phyloP scores from a whole-genome alignment of 2,329 filamentous ascomycete species.

The Cladophialophora chaetospira region DNA sequence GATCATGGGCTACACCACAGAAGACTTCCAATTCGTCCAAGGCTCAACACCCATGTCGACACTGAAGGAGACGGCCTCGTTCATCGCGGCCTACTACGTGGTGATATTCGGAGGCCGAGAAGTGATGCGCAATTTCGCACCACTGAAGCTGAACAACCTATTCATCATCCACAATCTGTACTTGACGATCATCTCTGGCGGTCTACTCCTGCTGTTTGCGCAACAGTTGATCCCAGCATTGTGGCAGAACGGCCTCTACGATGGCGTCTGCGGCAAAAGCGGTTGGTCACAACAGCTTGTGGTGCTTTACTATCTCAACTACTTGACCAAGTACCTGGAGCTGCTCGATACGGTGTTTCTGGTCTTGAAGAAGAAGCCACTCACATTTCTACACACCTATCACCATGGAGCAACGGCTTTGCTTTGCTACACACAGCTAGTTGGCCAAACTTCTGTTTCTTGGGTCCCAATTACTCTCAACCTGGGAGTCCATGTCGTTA shows the following conservation, averaged over 20 bases:
- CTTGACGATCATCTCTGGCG: conserved; percentile 79
- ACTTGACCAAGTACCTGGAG: conserved; percentile 97
- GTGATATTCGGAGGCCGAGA: conserved; percentile 92
- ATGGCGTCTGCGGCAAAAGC: conserved; percentile 77
- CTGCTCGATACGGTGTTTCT: conserved; percentile 94
- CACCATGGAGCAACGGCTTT: conserved; percentile 96
- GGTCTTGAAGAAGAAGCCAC: conserved; percentile 98
- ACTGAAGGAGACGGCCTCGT: conserved; percentile 75
- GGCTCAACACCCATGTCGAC: conserved; percentile 89
- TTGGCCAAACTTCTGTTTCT: conserved; percentile 87
- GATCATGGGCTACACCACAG: conserved; percentile 76
- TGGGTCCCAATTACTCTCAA: conserved; percentile 95
- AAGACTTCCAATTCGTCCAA: conserved; percentile 80
- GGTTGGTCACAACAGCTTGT: conserved; percentile 94
- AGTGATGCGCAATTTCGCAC: conserved; percentile 80
- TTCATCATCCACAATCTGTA: conserved; percentile 98
- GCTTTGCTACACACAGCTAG: conserved; percentile 95
- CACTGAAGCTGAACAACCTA: conserved; percentile 84
- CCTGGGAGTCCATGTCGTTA: conserved; percentile 91
- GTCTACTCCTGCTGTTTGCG: conserved; percentile 78
- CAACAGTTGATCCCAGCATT: conserved; percentile 91
- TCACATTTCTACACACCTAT: conserved; percentile 99
- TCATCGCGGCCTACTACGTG: conserved; percentile 85
- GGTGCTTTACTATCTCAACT: conserved; percentile 95
- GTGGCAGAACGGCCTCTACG: conserved; percentile 79